Evolutionary conservation across 805 yeast genomes (phyloP).

Genomic region (Monosporozyma solicola): DNA sequence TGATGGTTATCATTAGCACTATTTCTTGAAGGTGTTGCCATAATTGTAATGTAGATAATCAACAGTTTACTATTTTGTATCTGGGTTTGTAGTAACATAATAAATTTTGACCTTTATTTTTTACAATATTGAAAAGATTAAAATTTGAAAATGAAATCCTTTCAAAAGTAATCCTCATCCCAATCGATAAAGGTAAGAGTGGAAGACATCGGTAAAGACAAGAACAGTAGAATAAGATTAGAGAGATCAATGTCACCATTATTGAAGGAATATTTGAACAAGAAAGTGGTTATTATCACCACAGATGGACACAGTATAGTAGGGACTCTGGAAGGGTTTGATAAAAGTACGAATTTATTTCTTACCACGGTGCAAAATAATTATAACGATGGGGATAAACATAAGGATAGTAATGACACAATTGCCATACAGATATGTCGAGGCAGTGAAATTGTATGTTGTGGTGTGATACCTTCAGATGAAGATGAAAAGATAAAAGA

Average conservation of each 20-base stretch:
- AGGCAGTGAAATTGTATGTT: conserved; percentile 27
- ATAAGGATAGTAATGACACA: conserved; percentile 3
- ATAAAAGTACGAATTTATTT: conserved; percentile 53
- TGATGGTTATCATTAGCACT: neutral
- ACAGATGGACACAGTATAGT: conserved; percentile 46
- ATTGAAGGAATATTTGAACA: conserved; percentile 29
- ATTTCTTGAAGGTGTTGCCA: neutral
- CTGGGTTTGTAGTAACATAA: too few species aligned
- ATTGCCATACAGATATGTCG: conserved; percentile 15
- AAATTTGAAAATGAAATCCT: neutral
- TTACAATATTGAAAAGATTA: neutral
- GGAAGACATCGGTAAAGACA: neutral
- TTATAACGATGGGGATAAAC: conserved; percentile 27
- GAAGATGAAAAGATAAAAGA: neutral
- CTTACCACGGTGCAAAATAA: conserved; percentile 45
- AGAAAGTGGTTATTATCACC: conserved; percentile 46
- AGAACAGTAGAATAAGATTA: neutral
- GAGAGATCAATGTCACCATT: conserved; percentile 23
- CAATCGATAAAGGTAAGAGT: neutral
- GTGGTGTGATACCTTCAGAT: conserved; percentile 13
- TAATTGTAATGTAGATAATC: neutral
- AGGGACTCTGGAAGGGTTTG: conserved; percentile 51
- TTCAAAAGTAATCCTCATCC: neutral
- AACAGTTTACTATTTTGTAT: too few species aligned
- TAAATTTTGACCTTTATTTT: neutral